These are phyloP conservation scores for Claviceps purpurea DNA, from an alignment of 2,329 filamentous ascomycete species.

Conservation along the genomic window DNA sequence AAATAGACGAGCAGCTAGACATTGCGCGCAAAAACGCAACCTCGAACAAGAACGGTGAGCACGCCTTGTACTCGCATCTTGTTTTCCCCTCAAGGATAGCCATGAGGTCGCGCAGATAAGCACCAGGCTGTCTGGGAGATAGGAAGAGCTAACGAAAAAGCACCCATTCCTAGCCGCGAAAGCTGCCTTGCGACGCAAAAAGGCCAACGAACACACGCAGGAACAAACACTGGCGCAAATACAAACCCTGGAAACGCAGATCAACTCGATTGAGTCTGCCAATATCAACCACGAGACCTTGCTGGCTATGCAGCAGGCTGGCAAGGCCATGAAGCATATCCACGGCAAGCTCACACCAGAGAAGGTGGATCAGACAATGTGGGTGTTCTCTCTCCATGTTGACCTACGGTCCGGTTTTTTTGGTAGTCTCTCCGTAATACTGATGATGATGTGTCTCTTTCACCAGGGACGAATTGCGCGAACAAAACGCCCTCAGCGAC, in stretches of 20 bases:
- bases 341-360: slow-evolving; percentile 83
- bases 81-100: too few species aligned
- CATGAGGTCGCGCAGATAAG: too few species aligned
- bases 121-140: too few species aligned
- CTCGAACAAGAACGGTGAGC: slow-evolving; percentile 79
- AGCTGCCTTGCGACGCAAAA: slow-evolving; percentile 83
- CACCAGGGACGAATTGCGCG: slow-evolving; percentile 70
- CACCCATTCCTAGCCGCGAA: slow-evolving; percentile 55
- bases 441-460: background rate
- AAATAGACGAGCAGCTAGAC: slow-evolving; percentile 85
- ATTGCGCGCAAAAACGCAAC: slow-evolving; percentile 76
- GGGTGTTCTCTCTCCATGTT: slow-evolving; percentile 24
- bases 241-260: slow-evolving; percentile 83
- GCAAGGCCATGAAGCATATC: slow-evolving; percentile 83
- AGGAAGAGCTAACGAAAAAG: slow-evolving; percentile 10
- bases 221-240: slow-evolving; percentile 87
- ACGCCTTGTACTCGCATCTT: background rate
- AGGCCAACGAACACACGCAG: slow-evolving; percentile 80
- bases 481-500: slow-evolving; percentile 85
- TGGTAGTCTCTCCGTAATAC: background rate
- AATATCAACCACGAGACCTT: slow-evolving; percentile 98
- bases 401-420: background rate
- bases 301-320: slow-evolving; percentile 83
- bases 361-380: slow-evolving; percentile 93
- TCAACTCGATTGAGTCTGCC: slow-evolving; percentile 91